Percentiles rank a stretch among this genome's conserved stretches.
Conservation (phyloP, 129 eudicot species). For the Lonicera japonica region DNA sequence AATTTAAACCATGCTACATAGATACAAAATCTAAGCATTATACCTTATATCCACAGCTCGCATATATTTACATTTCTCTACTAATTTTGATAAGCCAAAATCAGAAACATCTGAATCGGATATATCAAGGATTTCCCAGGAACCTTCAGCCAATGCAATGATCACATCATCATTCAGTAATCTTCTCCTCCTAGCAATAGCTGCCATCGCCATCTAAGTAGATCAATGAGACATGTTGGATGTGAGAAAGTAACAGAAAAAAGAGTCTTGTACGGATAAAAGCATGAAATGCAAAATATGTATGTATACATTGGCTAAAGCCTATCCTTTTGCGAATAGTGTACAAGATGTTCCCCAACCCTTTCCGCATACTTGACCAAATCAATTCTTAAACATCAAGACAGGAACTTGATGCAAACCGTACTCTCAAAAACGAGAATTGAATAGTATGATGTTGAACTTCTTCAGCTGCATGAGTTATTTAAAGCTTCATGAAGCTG, state of each 20-base stretch:
- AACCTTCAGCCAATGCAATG: conserved; percentile 66
- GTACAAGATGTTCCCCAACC: not conserved
- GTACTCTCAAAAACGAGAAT: not conserved
- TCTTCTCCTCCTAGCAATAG: conserved; percentile 90
- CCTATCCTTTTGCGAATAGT: not conserved
- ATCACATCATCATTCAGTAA: conserved; percentile 69
- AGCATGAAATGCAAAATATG: not conserved
- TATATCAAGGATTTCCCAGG: conserved; percentile 78
- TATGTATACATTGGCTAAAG: not conserved
- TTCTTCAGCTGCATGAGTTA: not conserved
- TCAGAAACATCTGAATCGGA: conserved; percentile 89
- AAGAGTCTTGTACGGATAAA: not conserved
- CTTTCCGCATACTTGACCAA: not conserved
- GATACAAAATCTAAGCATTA: conserved; percentile 1
- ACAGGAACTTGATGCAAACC: not conserved
- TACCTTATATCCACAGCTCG: conserved; percentile 80
- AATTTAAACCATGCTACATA: not conserved
- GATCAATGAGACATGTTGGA: conserved; percentile 18
- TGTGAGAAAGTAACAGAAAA: conserved; percentile 7
- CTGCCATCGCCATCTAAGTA: conserved; percentile 66
- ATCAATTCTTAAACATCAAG: not conserved
- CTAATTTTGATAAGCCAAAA: conserved; percentile 59
- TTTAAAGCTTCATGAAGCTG: too few species aligned
- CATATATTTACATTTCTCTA: conserved; percentile 45
- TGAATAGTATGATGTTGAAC: too few species aligned